Evolutionary conservation across 2,329 filamentous ascomycete genomes (phyloP).

Genomic region (Cladorrhinum sp.): DNA sequence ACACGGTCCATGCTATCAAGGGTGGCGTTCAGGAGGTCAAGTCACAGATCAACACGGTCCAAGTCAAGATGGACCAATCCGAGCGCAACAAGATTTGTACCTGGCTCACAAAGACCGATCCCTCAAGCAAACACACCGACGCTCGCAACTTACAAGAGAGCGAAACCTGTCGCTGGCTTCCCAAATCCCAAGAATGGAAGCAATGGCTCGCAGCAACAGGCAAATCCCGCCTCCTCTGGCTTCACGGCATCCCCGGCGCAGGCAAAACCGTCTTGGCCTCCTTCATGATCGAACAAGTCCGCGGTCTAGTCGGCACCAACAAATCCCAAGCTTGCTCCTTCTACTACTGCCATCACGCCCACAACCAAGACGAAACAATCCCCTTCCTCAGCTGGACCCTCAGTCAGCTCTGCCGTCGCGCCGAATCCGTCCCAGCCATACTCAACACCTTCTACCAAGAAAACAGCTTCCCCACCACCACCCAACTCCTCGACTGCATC

Average conservation of each 20-base stretch:
- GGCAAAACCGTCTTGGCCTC: conserved; percentile 23
- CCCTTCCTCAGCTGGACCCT: conserved; percentile 24
- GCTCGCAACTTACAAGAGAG: conserved; percentile 6
- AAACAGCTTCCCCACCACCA: conserved; percentile 13
- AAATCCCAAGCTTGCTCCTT: conserved; percentile 8
- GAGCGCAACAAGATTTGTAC: not conserved
- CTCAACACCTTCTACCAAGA: conserved; percentile 10
- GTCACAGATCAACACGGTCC: not conserved
- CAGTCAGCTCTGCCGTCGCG: conserved; percentile 15
- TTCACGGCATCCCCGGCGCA: conserved; percentile 19
- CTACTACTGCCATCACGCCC: conserved; percentile 26
- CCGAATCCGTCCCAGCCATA: conserved; percentile 12
- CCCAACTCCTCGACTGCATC: conserved; percentile 15
- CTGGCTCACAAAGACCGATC: conserved; percentile 16
- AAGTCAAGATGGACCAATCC: conserved; percentile 5
- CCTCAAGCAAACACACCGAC: conserved; percentile 12
- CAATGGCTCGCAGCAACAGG: conserved; percentile 4
- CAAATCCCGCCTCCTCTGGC: conserved; percentile 14
- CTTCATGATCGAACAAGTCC: conserved; percentile 14
- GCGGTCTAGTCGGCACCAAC: not conserved
- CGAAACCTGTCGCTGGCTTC: conserved; percentile 14
- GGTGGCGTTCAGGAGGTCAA: conserved; percentile 6
- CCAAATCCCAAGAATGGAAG: conserved; percentile 6
- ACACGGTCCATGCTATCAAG: not conserved
- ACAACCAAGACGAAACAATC: conserved; percentile 19